These are phyloP conservation scores for Cladochytrium tenue DNA, from an alignment of 371 early-diverging fungal species.

Conservation along the genomic window DNA sequence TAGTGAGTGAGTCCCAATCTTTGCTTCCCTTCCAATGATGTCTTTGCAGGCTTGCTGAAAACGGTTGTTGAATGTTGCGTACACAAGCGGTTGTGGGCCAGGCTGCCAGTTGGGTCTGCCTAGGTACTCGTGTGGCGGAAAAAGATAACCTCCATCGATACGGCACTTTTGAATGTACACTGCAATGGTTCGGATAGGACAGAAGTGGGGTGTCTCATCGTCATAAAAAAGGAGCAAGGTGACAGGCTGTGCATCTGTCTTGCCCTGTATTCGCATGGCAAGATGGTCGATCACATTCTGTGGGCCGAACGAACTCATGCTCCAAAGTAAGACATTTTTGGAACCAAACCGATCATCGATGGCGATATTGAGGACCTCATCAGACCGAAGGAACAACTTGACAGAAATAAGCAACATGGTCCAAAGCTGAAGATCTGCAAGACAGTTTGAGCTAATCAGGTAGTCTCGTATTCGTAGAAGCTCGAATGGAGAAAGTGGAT, in stretches of 20 bases:
- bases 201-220: not conserved
- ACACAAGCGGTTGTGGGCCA: not conserved
- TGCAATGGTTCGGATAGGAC: not conserved
- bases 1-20: not conserved
- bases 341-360: not conserved
- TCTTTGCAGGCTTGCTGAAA: not conserved
- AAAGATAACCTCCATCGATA: not conserved
- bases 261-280: not conserved
- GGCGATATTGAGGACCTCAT: not conserved
- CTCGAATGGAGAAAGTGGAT: not conserved
- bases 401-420: not conserved
- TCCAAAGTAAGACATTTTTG: not conserved
- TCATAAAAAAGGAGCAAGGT: not conserved
- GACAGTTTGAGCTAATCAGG: not conserved
- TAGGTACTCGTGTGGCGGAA: too few species aligned
- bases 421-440: not conserved
- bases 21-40: not conserved
- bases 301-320: not conserved
- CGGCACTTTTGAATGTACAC: not conserved
- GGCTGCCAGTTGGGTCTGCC: too few species aligned
- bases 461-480: not conserved
- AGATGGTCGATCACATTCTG: not conserved
- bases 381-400: conserved; percentile 1
- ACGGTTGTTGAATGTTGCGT: not conserved
- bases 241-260: not conserved